These are phyloP conservation scores for Phaeosphaeria sp. DNA, from an alignment of 2,329 filamentous ascomycete species.

Conservation along the genomic window DNA sequence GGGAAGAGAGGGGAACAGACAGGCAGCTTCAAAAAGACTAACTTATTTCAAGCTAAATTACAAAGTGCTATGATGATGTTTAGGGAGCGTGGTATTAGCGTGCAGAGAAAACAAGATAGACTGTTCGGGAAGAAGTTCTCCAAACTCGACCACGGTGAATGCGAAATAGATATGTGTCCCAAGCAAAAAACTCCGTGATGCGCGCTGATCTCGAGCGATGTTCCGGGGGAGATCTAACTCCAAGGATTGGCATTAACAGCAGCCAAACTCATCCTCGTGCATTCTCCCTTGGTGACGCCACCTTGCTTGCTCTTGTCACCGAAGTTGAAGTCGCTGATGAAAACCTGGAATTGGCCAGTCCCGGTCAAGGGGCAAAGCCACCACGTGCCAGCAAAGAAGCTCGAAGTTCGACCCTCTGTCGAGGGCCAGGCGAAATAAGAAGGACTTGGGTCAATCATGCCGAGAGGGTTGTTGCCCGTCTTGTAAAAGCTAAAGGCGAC, in stretches of 20 bases:
- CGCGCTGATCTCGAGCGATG: neutral
- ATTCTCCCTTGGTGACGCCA: conserved; percentile 19
- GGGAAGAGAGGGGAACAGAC: neutral
- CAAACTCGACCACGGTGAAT: neutral
- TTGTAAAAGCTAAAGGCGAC: conserved; percentile 34
- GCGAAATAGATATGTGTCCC: neutral
- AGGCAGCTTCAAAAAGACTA: neutral
- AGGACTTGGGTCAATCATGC: conserved; percentile 25
- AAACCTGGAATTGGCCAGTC: conserved; percentile 38
- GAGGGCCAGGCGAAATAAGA: conserved; percentile 38
- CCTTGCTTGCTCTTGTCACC: conserved; percentile 12
- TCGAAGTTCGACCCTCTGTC: conserved; percentile 20
- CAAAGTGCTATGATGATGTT: neutral
- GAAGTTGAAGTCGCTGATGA: conserved; percentile 34
- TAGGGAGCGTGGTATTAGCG: neutral
- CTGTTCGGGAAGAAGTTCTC: neutral
- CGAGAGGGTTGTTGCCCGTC: conserved; percentile 36
- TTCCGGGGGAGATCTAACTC: conserved; percentile 1
- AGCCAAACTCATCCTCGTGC: conserved; percentile 12
- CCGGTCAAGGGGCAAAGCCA: conserved; percentile 26
- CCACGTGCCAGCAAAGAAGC: conserved; percentile 18
- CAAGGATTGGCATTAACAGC: conserved; percentile 28
- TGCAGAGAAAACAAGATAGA: neutral
- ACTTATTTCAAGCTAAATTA: neutral
- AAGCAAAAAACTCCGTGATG: neutral